Evolutionary conservation across 306 rosid species (phyloP).

Genomic region (Cicer cuneatum): DNA sequence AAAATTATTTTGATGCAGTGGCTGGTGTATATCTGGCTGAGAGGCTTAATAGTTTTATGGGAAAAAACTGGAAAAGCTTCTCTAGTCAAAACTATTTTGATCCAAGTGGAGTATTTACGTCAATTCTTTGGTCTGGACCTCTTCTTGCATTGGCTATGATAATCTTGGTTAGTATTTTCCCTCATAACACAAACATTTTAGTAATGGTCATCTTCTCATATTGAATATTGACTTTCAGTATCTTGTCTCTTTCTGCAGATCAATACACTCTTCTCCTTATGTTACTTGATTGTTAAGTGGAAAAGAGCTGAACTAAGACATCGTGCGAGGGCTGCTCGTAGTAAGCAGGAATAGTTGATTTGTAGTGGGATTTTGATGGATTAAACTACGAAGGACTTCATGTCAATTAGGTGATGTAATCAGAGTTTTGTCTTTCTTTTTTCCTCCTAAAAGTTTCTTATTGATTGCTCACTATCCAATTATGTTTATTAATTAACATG

Average conservation of each 20-base stretch:
- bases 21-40: constrained; percentile 90
- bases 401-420: constrained; percentile 35
- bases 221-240: constrained; percentile 30
- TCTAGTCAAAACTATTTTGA: constrained; percentile 90
- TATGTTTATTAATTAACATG: not conserved
- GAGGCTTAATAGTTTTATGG: constrained; percentile 62
- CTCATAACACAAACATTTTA: not conserved
- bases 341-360: constrained; percentile 67
- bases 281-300: constrained; percentile 88
- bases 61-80: constrained; percentile 82
- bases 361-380: constrained; percentile 22
- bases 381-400: not conserved
- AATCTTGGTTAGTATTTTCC: constrained; percentile 74
- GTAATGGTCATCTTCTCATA: constrained; percentile 7
- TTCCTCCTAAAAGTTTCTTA: constrained; percentile 5
- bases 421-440: constrained; percentile 9
- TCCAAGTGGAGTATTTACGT: constrained; percentile 77
- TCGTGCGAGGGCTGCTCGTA: constrained; percentile 74
- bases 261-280: constrained; percentile 83
- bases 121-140: constrained; percentile 94
- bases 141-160: constrained; percentile 83
- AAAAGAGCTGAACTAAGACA: constrained; percentile 93
- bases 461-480: not conserved
- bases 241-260: constrained; percentile 60
- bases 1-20: constrained; percentile 63